Percentiles rank a stretch among this genome's conserved stretches.
Evolutionary conservation across 352 stramenopile genomes (phyloP).

Genomic region (Phytopythium sindhum): DNA sequence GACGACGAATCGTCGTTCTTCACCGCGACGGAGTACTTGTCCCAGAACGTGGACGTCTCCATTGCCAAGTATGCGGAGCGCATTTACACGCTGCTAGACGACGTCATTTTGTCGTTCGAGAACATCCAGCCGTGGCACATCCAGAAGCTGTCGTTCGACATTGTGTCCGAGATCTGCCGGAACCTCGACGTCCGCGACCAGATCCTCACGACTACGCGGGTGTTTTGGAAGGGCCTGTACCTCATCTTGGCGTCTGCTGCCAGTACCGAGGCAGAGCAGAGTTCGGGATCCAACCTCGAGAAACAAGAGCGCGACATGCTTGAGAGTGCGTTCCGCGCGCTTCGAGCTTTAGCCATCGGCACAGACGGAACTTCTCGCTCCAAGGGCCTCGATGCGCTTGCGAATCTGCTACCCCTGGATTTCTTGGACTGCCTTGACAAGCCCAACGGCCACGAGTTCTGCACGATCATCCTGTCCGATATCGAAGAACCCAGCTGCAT

Average conservation of each 20-base stretch:
- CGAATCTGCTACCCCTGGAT: slow-evolving; percentile 64
- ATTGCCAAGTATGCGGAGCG: slow-evolving; percentile 37
- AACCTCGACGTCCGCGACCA: slow-evolving; percentile 53
- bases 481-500: slow-evolving; percentile 77
- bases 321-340: slow-evolving; percentile 63
- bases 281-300: slow-evolving; percentile 16
- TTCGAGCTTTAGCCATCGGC: slow-evolving; percentile 61
- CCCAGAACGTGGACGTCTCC: slow-evolving; percentile 23
- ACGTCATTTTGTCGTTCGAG: slow-evolving; percentile 64
- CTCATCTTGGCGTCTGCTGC: slow-evolving; percentile 69
- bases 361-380: slow-evolving; percentile 47
- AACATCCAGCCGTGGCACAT: slow-evolving; percentile 79
- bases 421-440: slow-evolving; percentile 76
- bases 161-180: slow-evolving; percentile 62
- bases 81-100: slow-evolving; percentile 59
- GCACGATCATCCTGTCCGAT: slow-evolving; percentile 59
- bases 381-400: slow-evolving; percentile 51
- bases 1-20: slow-evolving; percentile 54
- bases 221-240: slow-evolving; percentile 82
- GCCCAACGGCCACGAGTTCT: slow-evolving; percentile 71
- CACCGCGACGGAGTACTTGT: slow-evolving; percentile 46
- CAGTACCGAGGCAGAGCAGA: slow-evolving; percentile 25
- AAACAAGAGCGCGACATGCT: slow-evolving; percentile 75
- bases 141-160: slow-evolving; percentile 73
- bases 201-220: slow-evolving; percentile 54